These are phyloP conservation scores for Colletotrichum plurivorum DNA, from an alignment of 2,329 filamentous ascomycete genomes.

Conservation along the genomic window DNA sequence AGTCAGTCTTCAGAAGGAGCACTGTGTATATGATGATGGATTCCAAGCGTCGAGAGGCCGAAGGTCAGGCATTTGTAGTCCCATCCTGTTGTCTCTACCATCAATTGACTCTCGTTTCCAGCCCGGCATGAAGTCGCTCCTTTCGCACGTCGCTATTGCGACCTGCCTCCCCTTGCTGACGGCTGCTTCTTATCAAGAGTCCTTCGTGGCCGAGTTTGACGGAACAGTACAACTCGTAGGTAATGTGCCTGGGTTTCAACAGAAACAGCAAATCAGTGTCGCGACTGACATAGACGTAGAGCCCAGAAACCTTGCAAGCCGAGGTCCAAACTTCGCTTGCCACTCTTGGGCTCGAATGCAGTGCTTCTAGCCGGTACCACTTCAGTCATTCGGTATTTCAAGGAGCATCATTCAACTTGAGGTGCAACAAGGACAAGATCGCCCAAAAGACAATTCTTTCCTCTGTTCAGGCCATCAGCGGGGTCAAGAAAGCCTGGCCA, in stretches of 20 bases:
- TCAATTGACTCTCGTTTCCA: not conserved
- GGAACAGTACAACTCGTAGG: constrained; percentile 8
- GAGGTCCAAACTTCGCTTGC: constrained; percentile 10
- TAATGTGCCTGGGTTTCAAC: not conserved
- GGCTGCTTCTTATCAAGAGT: constrained; percentile 3
- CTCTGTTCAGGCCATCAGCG: constrained; percentile 4
- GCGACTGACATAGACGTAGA: not conserved
- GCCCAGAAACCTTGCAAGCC: not conserved
- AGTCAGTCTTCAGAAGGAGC: not conserved
- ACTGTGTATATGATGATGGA: too few species aligned
- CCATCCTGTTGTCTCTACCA: too few species aligned
- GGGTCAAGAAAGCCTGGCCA: constrained; percentile 30
- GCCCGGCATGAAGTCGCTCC: constrained; percentile 23
- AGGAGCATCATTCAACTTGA: constrained; percentile 20
- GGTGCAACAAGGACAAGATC: constrained; percentile 6
- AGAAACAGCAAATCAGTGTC: not conserved
- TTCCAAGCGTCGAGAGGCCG: too few species aligned
- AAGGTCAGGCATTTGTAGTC: too few species aligned
- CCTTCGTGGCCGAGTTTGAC: constrained; percentile 27
- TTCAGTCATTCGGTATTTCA: constrained; percentile 23
- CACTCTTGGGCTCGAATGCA: constrained; percentile 9
- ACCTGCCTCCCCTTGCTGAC: constrained; percentile 18
- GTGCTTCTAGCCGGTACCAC: constrained; percentile 1
- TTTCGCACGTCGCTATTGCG: constrained; percentile 9
- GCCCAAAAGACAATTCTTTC: not conserved